Evolutionary conservation across 352 stramenopile genomes (phyloP).

Genomic region (Thalassiosira exigua): DNA sequence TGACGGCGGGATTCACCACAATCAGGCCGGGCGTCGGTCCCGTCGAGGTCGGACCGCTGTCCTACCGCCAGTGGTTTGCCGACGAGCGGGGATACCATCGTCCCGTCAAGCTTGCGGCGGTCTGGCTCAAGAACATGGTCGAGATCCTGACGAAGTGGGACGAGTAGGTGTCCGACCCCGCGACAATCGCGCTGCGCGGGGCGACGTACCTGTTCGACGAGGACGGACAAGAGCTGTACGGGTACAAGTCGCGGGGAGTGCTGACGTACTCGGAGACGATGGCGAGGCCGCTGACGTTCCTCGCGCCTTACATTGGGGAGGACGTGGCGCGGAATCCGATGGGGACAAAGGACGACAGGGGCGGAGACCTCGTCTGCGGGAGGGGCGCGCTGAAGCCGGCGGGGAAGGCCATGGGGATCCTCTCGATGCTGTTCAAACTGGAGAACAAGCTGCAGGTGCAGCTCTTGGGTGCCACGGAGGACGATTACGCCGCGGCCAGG

Average conservation of each 20-base stretch:
- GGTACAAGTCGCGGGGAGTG: constrained; percentile 61
- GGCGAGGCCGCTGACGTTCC: constrained; percentile 66
- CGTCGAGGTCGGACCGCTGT: constrained; percentile 34
- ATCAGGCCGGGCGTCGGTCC: constrained; percentile 35
- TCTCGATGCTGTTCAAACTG: constrained; percentile 67
- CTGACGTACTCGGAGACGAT: constrained; percentile 75
- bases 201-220: constrained; percentile 71
- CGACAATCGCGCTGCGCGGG: constrained; percentile 55
- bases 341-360: constrained; percentile 51
- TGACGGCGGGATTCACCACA: constrained; percentile 51
- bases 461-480: constrained; percentile 40
- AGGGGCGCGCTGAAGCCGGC: constrained; percentile 60
- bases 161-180: constrained; percentile 64
- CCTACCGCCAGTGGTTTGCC: constrained; percentile 49
- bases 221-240: constrained; percentile 56
- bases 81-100: constrained; percentile 71
- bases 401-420: constrained; percentile 67
- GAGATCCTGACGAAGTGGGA: constrained; percentile 73
- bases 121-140: constrained; percentile 69
- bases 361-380: constrained; percentile 19
- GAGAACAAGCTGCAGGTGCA: constrained; percentile 65
- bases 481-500: constrained; percentile 53
- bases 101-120: constrained; percentile 70
- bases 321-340: constrained; percentile 68
- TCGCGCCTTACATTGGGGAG: constrained; percentile 68